Evolutionary conservation across 2,329 filamentous ascomycete species (phyloP), one percentile per base, ranked within the genome.

Genomic region (Colletotrichum coccodes): DNA sequence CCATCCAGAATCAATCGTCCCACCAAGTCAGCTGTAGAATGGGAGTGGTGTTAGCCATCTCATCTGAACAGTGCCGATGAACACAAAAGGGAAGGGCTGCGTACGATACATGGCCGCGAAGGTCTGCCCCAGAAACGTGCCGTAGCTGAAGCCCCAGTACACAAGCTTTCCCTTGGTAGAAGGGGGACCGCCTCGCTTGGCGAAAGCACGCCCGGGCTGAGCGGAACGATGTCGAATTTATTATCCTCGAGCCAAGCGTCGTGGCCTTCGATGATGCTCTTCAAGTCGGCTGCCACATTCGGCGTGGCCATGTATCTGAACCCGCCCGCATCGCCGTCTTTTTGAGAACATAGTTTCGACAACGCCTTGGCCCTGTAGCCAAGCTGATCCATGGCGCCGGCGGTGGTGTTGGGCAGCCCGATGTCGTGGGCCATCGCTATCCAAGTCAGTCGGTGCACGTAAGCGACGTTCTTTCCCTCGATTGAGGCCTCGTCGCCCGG

Each of bases 121-220:
- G 7, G 76, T 79, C 21, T 72, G 72, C 9, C 81, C 81, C 1
- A 82, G 70, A 9, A 79, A 72, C 5, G 77, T 78, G 30, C 80
- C 80, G 63, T 82, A 82, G 44, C 76, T 79, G 54, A 80, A 78
- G 1, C 80, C 80, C 76, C 77, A 80, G 64, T 79, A 81, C 1
- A 76, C 72, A 26, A 78, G 59, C 59, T 75, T 75, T 2, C 74
- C 72, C 46, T 63, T 70, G 36, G 64, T 70, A 14, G 68, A 58
- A 23, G 53, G 54, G 4, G 64, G 64, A 18, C 38, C 44, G 40
- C 38, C 21, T 56, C 59, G 30, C 59, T 58, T 5, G 64, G 36
- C 12, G 64, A 56, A n/a, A 53, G 56, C n/a, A 30, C 8, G 11
- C 32, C 47, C 4, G 40, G 49, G 11, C 54, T 54, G 28, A 60